Base-by-base conservation (phyloP, 2,329 filamentous ascomycete genomes). In the Nectriaceae sp. region DNA sequence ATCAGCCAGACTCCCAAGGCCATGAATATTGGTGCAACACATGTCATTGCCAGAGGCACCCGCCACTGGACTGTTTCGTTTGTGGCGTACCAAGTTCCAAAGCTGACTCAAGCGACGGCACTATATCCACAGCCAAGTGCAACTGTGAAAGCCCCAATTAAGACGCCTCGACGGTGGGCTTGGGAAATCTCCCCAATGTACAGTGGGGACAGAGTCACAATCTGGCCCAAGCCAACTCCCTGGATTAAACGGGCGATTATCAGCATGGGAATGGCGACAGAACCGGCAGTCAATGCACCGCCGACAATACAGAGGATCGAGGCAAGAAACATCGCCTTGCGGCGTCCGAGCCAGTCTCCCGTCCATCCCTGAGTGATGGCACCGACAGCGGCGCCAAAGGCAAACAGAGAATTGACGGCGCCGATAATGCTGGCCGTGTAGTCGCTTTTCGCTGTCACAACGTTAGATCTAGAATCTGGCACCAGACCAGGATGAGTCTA, bases 11-110 rank as follows among this genome's bases (percentile, higher is more conserved):
- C 47, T 11, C 10, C 11, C 11, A 2, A 62, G 56, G 45, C 66
- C 64, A n/a, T 69, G 51, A 13, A 49, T 20, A 5, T 37, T 44
- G 29, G 49, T 40, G 15, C 19, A 40, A 2, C 65, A 59, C 6
- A 68, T 59, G 26, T 31, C 19, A 65, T 64, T 13, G 55, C 52
- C 48, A 65, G 69, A 44, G 68, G 66, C 20, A 69, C 36, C 2
- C 48, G 50, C 55, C 54, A 56, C 19, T 52, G 60, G 21, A 64
- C 54, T 54, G n/a, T 37, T 6, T 37, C 33, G 15, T 31, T 31
- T 8, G 26, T 31, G 15, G 26, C 26, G 15, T 31, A 31, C 26
- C 26, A 31, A 8, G 26, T 31, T 15, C 26, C 26, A 31, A 31
- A 31, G 15, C 26, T 31, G 26, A 31, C 26, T 15, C 26, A 31